phyloP scores from a whole-genome alignment of 306 rosid species.

The Malus fusca region DNA sequence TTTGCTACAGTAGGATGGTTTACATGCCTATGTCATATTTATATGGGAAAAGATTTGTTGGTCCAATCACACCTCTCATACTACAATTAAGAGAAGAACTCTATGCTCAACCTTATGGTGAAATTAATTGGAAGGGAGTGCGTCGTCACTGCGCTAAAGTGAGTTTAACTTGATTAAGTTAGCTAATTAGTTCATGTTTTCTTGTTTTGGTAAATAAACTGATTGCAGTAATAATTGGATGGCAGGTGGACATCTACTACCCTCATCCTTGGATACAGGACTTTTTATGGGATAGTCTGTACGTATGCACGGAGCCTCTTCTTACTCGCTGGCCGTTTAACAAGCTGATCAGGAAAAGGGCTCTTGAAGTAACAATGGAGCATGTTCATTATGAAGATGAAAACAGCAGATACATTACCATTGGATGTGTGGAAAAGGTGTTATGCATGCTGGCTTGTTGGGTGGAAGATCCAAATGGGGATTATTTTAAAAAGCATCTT shows the following conservation, averaged over 20 bases:
- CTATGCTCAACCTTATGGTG: conserved; percentile 30
- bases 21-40: conserved; percentile 76
- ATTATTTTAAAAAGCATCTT: conserved; percentile 30
- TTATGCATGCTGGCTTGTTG: conserved; percentile 24
- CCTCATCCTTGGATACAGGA: conserved; percentile 60
- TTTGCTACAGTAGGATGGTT: conserved; percentile 59
- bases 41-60: conserved; percentile 59
- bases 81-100: conserved; percentile 48
- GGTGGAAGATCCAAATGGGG: conserved; percentile 32
- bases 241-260: conserved; percentile 56
- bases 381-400: conserved; percentile 81
- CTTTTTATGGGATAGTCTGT: conserved; percentile 60
- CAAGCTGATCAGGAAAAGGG: conserved; percentile 42
- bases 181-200: not conserved
- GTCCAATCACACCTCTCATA: conserved; percentile 64
- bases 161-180: not conserved
- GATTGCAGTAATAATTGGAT: not conserved
- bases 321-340: conserved; percentile 70
- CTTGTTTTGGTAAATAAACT: not conserved
- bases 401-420: conserved; percentile 53
- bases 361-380: conserved; percentile 60
- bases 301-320: conserved; percentile 47
- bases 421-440: conserved; percentile 51
- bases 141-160: conserved; percentile 61
- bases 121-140: conserved; percentile 43